These are phyloP conservation scores for Fusarium sp. DNA, from an alignment of 2,329 filamentous ascomycete genomes.

Conservation along the genomic window DNA sequence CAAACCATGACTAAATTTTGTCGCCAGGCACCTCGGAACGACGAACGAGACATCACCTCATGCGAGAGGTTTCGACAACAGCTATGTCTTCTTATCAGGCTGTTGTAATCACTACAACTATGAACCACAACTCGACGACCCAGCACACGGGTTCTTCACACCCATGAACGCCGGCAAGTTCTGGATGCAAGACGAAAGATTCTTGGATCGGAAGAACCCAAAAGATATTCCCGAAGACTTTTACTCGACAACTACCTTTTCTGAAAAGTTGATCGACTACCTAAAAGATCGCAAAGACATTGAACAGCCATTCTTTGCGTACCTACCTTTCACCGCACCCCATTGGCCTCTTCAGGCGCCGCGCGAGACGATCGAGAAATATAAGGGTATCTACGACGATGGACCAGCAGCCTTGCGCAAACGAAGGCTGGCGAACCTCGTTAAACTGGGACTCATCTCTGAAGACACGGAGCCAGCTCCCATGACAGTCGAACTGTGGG, in stretches of 20 bases:
- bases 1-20: background rate
- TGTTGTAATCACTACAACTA: conserved; percentile 61
- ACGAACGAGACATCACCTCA: conserved; percentile 16
- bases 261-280: conserved; percentile 61
- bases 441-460: conserved; percentile 53
- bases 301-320: conserved; percentile 43
- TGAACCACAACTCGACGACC: conserved; percentile 37
- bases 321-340: conserved; percentile 62
- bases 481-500: conserved; percentile 16
- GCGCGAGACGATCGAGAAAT: conserved; percentile 62
- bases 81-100: conserved; percentile 54
- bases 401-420: conserved; percentile 61
- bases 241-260: conserved; percentile 63
- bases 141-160: conserved; percentile 32
- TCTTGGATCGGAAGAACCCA: conserved; percentile 41
- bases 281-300: conserved; percentile 47
- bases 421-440: conserved; percentile 55
- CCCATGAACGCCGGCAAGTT: conserved; percentile 31
- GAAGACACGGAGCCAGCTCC: conserved; percentile 35
- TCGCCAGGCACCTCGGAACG: conserved; percentile 25
- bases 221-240: conserved; percentile 57
- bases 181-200: conserved; percentile 55
- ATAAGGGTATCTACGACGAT: conserved; percentile 65
- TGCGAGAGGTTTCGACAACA: conserved; percentile 51
- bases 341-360: conserved; percentile 72